These are phyloP conservation scores for Calonectria ilicicola DNA, from an alignment of 2,329 filamentous ascomycete species.

Conservation along the genomic window DNA sequence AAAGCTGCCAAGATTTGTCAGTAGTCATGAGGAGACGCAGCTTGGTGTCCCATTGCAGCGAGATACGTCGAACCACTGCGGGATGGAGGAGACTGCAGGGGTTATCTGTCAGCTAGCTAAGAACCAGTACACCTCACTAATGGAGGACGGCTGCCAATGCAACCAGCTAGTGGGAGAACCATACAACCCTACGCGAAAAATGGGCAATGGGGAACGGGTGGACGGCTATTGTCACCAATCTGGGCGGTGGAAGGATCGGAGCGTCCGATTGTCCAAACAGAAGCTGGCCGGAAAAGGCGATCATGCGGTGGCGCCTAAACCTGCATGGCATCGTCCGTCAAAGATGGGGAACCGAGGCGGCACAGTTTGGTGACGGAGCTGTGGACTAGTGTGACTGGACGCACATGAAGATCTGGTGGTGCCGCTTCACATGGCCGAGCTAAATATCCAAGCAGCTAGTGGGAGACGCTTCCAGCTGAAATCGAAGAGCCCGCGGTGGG, in stretches of 20 bases:
- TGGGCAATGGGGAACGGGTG: neutral
- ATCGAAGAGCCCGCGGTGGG: neutral
- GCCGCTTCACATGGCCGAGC: conserved; percentile 2
- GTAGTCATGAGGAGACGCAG: neutral
- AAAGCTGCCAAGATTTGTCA: neutral
- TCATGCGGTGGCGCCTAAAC: neutral
- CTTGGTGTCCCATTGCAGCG: conserved; percentile 14
- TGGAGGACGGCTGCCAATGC: neutral
- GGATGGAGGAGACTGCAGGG: conserved; percentile 7
- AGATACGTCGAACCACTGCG: conserved; percentile 13
- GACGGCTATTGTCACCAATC: neutral
- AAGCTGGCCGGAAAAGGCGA: neutral
- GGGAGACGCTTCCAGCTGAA: conserved; percentile 17
- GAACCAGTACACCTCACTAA: neutral
- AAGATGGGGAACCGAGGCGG: neutral
- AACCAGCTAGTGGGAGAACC: neutral
- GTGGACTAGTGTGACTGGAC: neutral
- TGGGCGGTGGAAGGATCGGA: neutral
- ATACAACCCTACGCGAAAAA: neutral
- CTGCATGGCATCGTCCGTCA: neutral
- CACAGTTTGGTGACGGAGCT: neutral
- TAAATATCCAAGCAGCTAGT: neutral
- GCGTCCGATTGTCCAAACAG: neutral
- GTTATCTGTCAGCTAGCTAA: neutral
- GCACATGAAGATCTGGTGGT: neutral